phyloP scores from a whole-genome alignment of 2,329 filamentous ascomycete genomes.

The Ascochyta pisi region DNA sequence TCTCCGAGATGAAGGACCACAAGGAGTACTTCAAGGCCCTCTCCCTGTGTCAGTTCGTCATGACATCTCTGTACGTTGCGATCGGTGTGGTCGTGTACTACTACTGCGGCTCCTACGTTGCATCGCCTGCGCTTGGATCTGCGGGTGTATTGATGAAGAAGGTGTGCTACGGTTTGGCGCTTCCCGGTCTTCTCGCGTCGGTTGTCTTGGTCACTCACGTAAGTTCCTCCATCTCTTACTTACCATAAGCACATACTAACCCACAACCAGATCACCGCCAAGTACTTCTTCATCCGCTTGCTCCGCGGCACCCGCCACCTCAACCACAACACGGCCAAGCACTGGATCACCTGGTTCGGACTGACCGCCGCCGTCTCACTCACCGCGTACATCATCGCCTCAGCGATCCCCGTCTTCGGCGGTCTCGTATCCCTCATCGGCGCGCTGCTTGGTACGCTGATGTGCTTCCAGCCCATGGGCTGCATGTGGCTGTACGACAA shows the following conservation, averaged over 20 bases:
- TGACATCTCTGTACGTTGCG: slow-evolving; percentile 63
- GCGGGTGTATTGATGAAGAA: slow-evolving; percentile 67
- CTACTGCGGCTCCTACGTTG: slow-evolving; percentile 68
- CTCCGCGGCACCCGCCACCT: slow-evolving; percentile 60
- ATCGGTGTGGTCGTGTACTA: slow-evolving; percentile 67
- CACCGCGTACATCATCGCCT: slow-evolving; percentile 19
- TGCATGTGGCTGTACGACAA: slow-evolving; percentile 25
- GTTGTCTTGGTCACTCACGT: slow-evolving; percentile 17
- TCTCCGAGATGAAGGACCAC: slow-evolving; percentile 68
- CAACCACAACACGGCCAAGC: slow-evolving; percentile 58
- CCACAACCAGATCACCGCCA: slow-evolving; percentile 58
- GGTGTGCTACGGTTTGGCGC: slow-evolving; percentile 64
- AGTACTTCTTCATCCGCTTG: slow-evolving; percentile 64
- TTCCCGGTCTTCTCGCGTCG: slow-evolving; percentile 14
- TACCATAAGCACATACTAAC: slow-evolving; percentile 22
- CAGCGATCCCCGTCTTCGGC: slow-evolving; percentile 19
- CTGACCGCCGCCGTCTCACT: slow-evolving; percentile 49
- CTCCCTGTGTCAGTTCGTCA: slow-evolving; percentile 64
- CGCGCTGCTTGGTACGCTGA: slow-evolving; percentile 20
- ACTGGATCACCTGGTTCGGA: slow-evolving; percentile 62
- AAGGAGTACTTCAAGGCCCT: slow-evolving; percentile 67
- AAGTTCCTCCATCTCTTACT: slow-evolving; percentile 36
- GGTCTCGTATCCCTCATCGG: slow-evolving; percentile 20
- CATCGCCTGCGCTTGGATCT: slow-evolving; percentile 66
- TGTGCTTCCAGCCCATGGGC: slow-evolving; percentile 25